Percentiles rank a stretch among this genome's conserved stretches.
Evolutionary conservation across 345 rosid genomes (phyloP).

Genomic region (Rhizophora mangle): DNA sequence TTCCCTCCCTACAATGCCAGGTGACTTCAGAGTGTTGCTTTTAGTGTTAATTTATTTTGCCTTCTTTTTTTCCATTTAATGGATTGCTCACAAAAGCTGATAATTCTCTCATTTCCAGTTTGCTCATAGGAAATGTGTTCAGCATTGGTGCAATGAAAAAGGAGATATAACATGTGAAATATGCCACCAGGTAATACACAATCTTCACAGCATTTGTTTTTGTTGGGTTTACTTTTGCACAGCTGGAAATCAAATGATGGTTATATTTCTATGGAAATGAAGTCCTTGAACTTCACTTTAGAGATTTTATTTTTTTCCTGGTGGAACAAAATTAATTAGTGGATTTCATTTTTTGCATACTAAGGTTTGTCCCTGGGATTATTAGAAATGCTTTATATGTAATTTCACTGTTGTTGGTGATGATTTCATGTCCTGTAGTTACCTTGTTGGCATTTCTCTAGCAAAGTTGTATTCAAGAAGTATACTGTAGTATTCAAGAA

Average conservation of each 20-base stretch:
- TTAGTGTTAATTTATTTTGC: neutral
- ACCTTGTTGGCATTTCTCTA: too few relatives aligned
- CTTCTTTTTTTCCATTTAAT: neutral
- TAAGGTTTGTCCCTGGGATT: too few relatives aligned
- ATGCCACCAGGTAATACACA: slow-evolving; percentile 26
- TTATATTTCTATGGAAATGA: neutral
- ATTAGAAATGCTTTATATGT: too few relatives aligned
- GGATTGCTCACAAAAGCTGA: neutral
- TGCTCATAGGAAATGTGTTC: slow-evolving; percentile 35
- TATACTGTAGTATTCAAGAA: too few relatives aligned
- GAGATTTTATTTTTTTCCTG: too few relatives aligned
- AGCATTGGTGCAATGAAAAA: slow-evolving; percentile 31
- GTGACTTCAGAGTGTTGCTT: neutral
- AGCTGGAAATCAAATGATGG: neutral
- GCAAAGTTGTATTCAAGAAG: too few relatives aligned
- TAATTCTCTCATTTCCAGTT: slow-evolving; percentile 13
- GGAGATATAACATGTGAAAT: slow-evolving; percentile 33
- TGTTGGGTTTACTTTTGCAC: neutral
- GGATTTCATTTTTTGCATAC: too few relatives aligned
- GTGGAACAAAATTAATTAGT: too few relatives aligned
- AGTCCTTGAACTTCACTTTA: too few relatives aligned
- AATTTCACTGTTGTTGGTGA: too few relatives aligned
- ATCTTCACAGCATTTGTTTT: neutral
- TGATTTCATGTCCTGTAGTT: too few relatives aligned
- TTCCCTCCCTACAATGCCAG: neutral